Evolutionary conservation across 2,329 filamentous ascomycete species (phyloP).

Genomic region (Stagonosporopsis tanaceti): DNA sequence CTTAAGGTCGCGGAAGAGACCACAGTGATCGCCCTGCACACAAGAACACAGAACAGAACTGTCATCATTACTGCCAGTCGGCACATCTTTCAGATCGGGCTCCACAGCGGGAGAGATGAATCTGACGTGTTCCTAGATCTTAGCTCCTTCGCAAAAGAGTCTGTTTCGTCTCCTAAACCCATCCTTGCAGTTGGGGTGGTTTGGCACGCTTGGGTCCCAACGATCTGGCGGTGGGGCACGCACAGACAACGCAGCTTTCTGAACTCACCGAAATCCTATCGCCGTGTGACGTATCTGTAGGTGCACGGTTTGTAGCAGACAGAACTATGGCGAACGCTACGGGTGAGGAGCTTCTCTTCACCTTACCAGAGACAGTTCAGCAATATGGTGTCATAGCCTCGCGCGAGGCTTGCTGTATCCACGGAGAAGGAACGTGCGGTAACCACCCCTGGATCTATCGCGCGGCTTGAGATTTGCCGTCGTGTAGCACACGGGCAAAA

Average conservation of each 20-base stretch:
- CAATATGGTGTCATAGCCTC: not conserved
- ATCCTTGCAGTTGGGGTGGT: slow-evolving; percentile 10
- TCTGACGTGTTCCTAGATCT: slow-evolving; percentile 16
- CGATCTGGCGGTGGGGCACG: slow-evolving; percentile 10
- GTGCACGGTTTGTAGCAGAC: too few species aligned
- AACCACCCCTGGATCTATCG: not conserved
- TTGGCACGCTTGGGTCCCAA: slow-evolving; percentile 14
- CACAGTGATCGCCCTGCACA: not conserved
- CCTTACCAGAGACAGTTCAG: not conserved
- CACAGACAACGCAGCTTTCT: not conserved
- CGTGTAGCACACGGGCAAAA: slow-evolving; percentile 4
- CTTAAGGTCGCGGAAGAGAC: not conserved
- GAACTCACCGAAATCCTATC: not conserved
- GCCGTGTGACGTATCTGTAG: not conserved
- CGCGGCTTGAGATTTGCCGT: slow-evolving; percentile 5
- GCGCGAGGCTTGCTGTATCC: not conserved
- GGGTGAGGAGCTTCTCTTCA: too few species aligned
- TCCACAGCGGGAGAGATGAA: slow-evolving; percentile 17
- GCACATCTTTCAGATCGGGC: not conserved
- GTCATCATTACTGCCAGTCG: slow-evolving; percentile 2
- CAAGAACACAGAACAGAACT: not conserved
- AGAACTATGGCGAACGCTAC: too few species aligned
- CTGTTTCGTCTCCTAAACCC: slow-evolving; percentile 2
- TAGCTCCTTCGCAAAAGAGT: slow-evolving; percentile 13
- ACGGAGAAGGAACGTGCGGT: not conserved